A percentile compares a stretch with the other conserved stretches of the same genome.
Conservation (phyloP, 148 eudicot species). For the Polygonum maritimum region DNA sequence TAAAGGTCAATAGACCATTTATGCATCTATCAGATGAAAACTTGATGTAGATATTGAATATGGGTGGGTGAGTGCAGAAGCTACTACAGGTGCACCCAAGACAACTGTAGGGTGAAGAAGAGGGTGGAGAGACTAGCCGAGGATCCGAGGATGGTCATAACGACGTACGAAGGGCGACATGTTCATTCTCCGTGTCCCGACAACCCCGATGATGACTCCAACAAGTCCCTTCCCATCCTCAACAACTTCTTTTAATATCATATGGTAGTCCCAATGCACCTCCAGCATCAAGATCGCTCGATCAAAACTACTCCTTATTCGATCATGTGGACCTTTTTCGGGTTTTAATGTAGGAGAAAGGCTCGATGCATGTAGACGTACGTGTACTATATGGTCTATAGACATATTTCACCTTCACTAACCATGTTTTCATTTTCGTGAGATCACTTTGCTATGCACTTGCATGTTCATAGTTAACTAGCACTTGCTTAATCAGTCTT, state of each 20-base stretch:
- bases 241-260: slow-evolving; percentile 31
- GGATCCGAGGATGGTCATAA: slow-evolving; percentile 87
- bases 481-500: not conserved
- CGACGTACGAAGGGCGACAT: slow-evolving; percentile 81
- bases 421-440: not conserved
- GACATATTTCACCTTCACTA: not conserved
- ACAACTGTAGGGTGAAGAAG: slow-evolving; percentile 73
- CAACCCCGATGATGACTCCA: slow-evolving; percentile 37
- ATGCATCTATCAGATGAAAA: not conserved
- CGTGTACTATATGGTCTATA: not conserved
- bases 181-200: slow-evolving; percentile 59
- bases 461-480: not conserved
- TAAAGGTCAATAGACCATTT: not conserved
- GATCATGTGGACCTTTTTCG: not conserved
- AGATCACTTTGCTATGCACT: not conserved
- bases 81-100: slow-evolving; percentile 76
- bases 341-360: not conserved
- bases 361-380: not conserved
- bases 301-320: not conserved
- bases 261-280: slow-evolving; percentile 13
- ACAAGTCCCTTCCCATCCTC: slow-evolving; percentile 28
- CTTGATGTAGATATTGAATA: not conserved
- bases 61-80: slow-evolving; percentile 35
- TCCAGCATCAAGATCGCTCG: not conserved
- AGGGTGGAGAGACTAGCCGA: slow-evolving; percentile 79